Conservation (phyloP, 805 yeast species). For the Helenozyma baotianmanensis region DNA sequence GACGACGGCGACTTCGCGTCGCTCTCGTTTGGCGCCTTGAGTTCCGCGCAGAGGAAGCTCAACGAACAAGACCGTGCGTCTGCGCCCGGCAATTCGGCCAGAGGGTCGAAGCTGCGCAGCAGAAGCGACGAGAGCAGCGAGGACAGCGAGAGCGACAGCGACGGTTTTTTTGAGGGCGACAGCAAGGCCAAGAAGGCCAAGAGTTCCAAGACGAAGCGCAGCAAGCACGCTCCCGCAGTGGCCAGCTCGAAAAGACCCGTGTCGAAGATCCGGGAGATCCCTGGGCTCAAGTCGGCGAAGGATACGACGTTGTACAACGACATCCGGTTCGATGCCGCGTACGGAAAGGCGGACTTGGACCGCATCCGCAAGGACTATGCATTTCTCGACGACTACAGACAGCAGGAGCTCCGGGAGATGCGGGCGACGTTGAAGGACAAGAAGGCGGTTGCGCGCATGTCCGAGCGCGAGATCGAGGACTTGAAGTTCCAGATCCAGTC, state of each 20-base stretch:
- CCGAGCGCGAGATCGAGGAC: slow-evolving; percentile 45
- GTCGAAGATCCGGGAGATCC: slow-evolving; percentile 65
- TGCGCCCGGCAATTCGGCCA: slow-evolving; percentile 6
- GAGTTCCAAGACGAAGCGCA: slow-evolving; percentile 24
- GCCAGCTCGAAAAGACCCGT: slow-evolving; percentile 70
- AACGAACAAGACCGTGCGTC: slow-evolving; percentile 21
- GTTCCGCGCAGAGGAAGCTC: slow-evolving; percentile 52
- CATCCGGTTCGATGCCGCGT: slow-evolving; percentile 85
- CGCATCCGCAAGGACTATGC: slow-evolving; percentile 72
- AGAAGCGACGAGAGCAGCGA: slow-evolving; percentile 8
- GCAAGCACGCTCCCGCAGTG: slow-evolving; percentile 87
- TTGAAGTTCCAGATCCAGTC: slow-evolving; percentile 58
- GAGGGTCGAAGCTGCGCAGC: slow-evolving; percentile 13
- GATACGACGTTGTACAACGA: slow-evolving; percentile 57
- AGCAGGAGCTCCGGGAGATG: slow-evolving; percentile 63
- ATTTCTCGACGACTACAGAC: slow-evolving; percentile 82
- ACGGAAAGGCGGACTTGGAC: slow-evolving; percentile 73
- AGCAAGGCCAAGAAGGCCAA: slow-evolving; percentile 2
- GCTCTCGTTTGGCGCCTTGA: slow-evolving; percentile 63
- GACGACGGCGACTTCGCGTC: slow-evolving; percentile 44
- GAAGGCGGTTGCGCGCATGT: slow-evolving; percentile 36
- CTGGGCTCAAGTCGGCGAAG: slow-evolving; percentile 48
- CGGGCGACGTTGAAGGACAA: slow-evolving; percentile 52
- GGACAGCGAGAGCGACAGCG: slow-evolving; percentile 13
- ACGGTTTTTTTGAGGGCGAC: slow-evolving; percentile 8